Conservation (phyloP, 768 basidiomycete species). For the Boletellus sp. region DNA sequence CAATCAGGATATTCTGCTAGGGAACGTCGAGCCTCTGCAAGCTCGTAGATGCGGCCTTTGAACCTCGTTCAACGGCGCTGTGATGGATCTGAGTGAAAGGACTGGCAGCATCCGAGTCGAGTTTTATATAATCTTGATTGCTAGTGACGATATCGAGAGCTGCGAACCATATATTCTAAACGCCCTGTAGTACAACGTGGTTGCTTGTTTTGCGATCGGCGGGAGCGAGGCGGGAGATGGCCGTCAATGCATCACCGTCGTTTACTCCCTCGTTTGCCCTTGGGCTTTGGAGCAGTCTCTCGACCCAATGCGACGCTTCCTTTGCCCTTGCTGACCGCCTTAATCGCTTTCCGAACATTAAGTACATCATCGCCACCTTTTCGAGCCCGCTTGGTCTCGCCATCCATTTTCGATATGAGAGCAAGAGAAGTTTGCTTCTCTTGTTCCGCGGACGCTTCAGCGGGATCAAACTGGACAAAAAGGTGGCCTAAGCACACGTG, state of each 20-base stretch:
- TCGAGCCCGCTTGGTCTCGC: slow-evolving; percentile 52
- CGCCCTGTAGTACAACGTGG: no score
- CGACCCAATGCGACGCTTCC: slow-evolving; percentile 59
- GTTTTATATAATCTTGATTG: slow-evolving; percentile 1
- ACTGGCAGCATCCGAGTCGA: no score
- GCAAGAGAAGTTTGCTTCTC: slow-evolving; percentile 76
- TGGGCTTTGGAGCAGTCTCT: slow-evolving; percentile 30
- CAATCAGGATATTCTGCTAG: no score
- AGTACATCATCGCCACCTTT: slow-evolving; percentile 51
- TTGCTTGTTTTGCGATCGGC: no score
- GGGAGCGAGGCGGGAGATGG: no score
- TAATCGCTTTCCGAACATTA: slow-evolving; percentile 87
- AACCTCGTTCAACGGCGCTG: no score
- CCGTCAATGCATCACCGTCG: slow-evolving; percentile 13
- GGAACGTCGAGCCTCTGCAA: no score
- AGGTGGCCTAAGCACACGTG: no score
- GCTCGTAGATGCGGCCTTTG: no score
- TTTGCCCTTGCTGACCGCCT: slow-evolving; percentile 65
- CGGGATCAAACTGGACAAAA: slow-evolving; percentile 70
- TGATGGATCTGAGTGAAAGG: no score
- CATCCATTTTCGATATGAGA: slow-evolving; percentile 75
- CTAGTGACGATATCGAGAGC: no score
- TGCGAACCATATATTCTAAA: no score
- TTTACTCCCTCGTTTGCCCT: slow-evolving; percentile 30
- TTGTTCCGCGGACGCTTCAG: slow-evolving; percentile 55